Base-by-base conservation (phyloP, 805 yeast species). In the Candida xyloterini region DNA sequence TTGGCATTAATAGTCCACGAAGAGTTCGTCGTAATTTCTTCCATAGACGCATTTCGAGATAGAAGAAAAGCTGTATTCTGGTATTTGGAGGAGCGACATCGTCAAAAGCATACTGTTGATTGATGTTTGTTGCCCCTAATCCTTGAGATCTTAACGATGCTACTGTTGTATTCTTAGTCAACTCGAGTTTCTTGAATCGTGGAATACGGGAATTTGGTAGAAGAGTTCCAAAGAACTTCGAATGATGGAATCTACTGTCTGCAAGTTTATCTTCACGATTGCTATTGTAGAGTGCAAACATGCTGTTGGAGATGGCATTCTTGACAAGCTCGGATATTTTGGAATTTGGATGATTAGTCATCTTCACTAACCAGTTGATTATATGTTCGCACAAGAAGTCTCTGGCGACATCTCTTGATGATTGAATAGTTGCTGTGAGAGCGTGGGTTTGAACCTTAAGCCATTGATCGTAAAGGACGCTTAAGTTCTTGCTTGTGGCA, bases 41-140 rank as follows among this genome's bases (percentile, higher is more conserved):
- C 63, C 79, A 68, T 24, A 73, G 72, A 47, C 93, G 67, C 27
- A 76, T 67, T 44, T 84, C 85, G 42, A 81, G 74, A 43, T 68
- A 70, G 26, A 82, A 59, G 15, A 84, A 51, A 49, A 66, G 69
- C 54, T 83, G 89, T 10, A 84, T 53, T 50, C 86, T 68, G 11
- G 85, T 69, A 7, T 51, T 37, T 5, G 33, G 15, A 1, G 46
- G 44, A 8, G 26, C 27, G 5, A 7, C 10, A 10, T 10, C 15
- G 11, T 30, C 40, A 5, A 11, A 22, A 10, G 23, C 15, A 3
- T 30, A 7, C 14, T 16, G 14, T 4, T n/a, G 21, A 5, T 14
- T 29, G 4, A 18, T 18, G 6, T 20, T 24, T 3, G 35, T 26
- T 10, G 24, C 20, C 6, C 20, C 15, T 5, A 50, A 30, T 1